Evolutionary conservation across 257 asterid species (phyloP).

Genomic region (Ilex asprella): DNA sequence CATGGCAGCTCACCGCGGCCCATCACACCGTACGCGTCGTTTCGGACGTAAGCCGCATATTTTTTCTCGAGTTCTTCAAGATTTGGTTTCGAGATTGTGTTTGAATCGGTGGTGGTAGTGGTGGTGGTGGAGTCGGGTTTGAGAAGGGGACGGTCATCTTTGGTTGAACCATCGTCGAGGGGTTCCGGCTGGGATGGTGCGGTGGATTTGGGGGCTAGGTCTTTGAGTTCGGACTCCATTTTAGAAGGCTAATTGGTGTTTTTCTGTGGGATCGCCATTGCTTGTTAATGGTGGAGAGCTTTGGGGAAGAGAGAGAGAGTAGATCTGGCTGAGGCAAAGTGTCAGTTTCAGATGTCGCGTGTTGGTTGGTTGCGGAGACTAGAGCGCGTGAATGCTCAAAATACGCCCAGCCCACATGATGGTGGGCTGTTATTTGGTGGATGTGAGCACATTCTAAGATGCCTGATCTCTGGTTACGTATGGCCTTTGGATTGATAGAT

Average conservation of each 20-base stretch:
- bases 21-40: slow-evolving; percentile 69
- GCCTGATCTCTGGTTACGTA: no score
- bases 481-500: no score
- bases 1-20: slow-evolving; percentile 63
- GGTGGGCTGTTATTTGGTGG: no score
- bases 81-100: slow-evolving; percentile 13
- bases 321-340: no score
- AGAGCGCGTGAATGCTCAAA: no score
- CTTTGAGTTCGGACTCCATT: slow-evolving; percentile 69
- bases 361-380: no score
- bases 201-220: slow-evolving; percentile 25
- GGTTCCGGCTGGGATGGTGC: slow-evolving; percentile 21
- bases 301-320: slow-evolving; percentile 6
- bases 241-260: neutral
- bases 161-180: slow-evolving; percentile 14
- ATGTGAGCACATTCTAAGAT: no score
- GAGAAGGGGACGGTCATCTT: slow-evolving; percentile 70
- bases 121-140: slow-evolving; percentile 33
- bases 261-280: slow-evolving; percentile 27
- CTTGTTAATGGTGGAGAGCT: neutral
- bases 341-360: no score
- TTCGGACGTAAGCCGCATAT: slow-evolving; percentile 65
- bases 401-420: no score
- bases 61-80: slow-evolving; percentile 71
- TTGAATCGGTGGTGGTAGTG: slow-evolving; percentile 8